Conservation (phyloP, 2,329 filamentous ascomycete genomes). For the Magnaporthiopsis rhizophila region DNA sequence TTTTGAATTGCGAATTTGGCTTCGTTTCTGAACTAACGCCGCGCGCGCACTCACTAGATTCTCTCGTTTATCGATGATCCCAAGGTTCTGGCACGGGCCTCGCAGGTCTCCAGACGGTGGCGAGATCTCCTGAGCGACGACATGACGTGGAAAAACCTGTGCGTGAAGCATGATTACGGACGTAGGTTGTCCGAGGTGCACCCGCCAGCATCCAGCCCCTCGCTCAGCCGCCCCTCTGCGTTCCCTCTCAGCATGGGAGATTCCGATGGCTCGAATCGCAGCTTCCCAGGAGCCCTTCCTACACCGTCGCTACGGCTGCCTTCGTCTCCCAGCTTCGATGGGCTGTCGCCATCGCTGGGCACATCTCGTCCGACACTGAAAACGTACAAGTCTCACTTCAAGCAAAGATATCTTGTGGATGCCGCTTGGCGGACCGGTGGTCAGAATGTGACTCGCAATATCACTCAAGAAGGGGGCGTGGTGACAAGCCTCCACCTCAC, state of each 20-base stretch:
- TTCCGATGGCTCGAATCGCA: slow-evolving; percentile 24
- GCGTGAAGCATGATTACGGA: slow-evolving; percentile 88
- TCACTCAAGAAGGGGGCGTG: slow-evolving; percentile 92
- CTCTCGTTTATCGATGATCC: slow-evolving; percentile 96
- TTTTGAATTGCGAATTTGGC: neutral
- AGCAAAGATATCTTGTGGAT: slow-evolving; percentile 93
- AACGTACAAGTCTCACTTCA: slow-evolving; percentile 95
- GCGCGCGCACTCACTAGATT: slow-evolving; percentile 50
- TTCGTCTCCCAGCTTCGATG: slow-evolving; percentile 49
- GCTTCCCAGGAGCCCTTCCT: slow-evolving; percentile 37
- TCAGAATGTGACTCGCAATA: slow-evolving; percentile 73
- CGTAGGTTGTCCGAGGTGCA: slow-evolving; percentile 46
- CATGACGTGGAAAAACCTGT: slow-evolving; percentile 96
- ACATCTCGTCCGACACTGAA: slow-evolving; percentile 55
- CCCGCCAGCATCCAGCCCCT: slow-evolving; percentile 24
- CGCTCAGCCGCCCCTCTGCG: slow-evolving; percentile 22
- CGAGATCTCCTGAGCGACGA: slow-evolving; percentile 89
- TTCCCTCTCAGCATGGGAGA: slow-evolving; percentile 27
- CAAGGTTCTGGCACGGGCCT: slow-evolving; percentile 83
- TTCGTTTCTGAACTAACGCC: neutral
- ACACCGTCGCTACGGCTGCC: slow-evolving; percentile 24
- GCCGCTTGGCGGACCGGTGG: slow-evolving; percentile 94
- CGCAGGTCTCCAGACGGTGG: slow-evolving; percentile 94
- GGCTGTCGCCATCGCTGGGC: slow-evolving; percentile 28
- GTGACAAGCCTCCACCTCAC: slow-evolving; percentile 94